Percentiles rank a stretch among this genome's conserved stretches.
phyloP scores from a whole-genome alignment of 306 rosid genomes.

The Fragaria ananassa region DNA sequence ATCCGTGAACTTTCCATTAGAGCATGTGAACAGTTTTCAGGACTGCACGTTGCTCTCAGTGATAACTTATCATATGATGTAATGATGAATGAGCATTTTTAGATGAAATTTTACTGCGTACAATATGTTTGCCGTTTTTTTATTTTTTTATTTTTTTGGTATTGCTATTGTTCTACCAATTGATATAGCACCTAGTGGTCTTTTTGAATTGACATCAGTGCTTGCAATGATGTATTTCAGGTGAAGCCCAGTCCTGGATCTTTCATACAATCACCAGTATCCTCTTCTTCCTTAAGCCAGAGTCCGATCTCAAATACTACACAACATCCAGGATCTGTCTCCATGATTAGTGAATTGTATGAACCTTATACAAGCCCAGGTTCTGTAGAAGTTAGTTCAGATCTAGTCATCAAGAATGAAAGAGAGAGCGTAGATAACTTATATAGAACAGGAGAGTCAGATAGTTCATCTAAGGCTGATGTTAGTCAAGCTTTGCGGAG shows the following conservation, averaged over 20 bases:
- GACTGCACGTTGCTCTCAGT: not conserved
- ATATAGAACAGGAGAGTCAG: conserved; percentile 36
- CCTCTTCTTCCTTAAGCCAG: conserved; percentile 48
- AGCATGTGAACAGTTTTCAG: not conserved
- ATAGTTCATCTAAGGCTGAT: conserved; percentile 35
- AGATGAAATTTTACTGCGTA: not conserved
- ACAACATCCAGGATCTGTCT: conserved; percentile 45
- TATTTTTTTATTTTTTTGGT: not conserved
- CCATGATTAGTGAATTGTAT: conserved; percentile 34
- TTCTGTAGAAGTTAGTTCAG: conserved; percentile 66
- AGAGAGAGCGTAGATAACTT: conserved; percentile 38
- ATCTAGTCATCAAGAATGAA: conserved; percentile 33
- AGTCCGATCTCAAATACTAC: conserved; percentile 36
- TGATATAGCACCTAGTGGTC: conserved; percentile 22
- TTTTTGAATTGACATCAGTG: conserved; percentile 15
- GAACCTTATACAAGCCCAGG: conserved; percentile 66
- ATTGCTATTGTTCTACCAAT: conserved; percentile 10
- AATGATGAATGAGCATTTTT: not conserved
- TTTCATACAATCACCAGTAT: conserved; percentile 44
- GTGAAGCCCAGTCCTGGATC: conserved; percentile 51
- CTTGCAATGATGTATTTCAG: conserved; percentile 45
- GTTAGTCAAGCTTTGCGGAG: conserved; percentile 65
- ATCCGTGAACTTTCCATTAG: not conserved
- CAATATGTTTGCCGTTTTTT: not conserved
- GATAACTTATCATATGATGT: not conserved